Base-by-base conservation (phyloP, 2,329 filamentous ascomycete species). In the Diaporthe sp. region DNA sequence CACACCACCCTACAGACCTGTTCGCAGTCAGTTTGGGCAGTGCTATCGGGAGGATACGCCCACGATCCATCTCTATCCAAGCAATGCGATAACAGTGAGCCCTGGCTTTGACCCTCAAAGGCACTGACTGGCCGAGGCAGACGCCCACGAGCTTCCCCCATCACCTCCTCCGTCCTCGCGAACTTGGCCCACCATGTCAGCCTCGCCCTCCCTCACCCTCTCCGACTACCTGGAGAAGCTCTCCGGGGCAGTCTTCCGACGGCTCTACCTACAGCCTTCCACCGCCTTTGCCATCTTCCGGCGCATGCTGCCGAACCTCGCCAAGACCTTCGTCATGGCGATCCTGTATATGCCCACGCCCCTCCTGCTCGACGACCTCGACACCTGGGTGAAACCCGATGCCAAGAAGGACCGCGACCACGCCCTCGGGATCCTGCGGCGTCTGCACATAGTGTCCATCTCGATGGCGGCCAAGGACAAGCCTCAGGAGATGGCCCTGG, bases 251-350 rank as follows among this genome's bases (percentile, higher is more conserved):
- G 97, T 95, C 47, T 98, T 98, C 84, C 91, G 92, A 82, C 94
- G 94, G 83, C 90, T 99, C 59, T 99, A 99, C 88, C 94, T 96
- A 85, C 96, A 98, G 87, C 97, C 97, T 39, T 97, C 96, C 55
- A 98, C 97, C 1, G 94, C 96, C 50, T 92, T 99, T 78, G 97
- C 97, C 78, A 96, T 99, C 80, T 98, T 98, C 83, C 92, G 97
- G 78, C 96, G 97, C 85, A 98, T 99, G 95, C 90, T 99, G 74
- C 95, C 97, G 73, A 94, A 97, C 81, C 86, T 98, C 76, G 96
- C 97, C 79, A 98, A 99, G 88, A 95, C 92, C 22, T 93, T 99
- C 80, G 96, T 99, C 75, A 98, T 98, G 93, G 94, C 94, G 51
- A 92, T 99, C 80, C 91, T 99, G 5, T 99, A 98, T 85, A 93